Evolutionary conservation across 768 basidiomycete genomes (phyloP), one percentile per base, ranked within the genome.

Genomic region (Cytidiella melzeri): DNA sequence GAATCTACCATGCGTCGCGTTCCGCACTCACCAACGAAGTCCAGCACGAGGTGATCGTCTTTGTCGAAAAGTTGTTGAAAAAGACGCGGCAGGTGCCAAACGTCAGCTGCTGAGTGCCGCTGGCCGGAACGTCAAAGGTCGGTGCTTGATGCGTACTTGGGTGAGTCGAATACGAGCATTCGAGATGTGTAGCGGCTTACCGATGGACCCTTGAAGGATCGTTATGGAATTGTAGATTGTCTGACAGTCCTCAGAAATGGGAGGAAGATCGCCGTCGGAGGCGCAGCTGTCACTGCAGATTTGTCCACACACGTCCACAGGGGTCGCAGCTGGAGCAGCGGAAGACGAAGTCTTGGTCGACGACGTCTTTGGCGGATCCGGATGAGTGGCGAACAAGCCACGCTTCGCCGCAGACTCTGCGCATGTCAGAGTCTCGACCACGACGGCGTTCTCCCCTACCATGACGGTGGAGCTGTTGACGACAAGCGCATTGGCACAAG

Each of bases 271-370:
- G 9, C 47, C 47, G 24, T 41, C 20, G 47, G 40, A 27, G 15
- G 39, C 47, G 24, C 47, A 48, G 26, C 23, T 30, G 47, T 48
- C 30, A 21, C 39, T 34, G 56, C 59, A 60, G 37, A 61, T 48
- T 10, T 45, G 50, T 37, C 30, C 45, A 50, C 60, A 59, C 11
- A 57, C 54, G 43, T 56, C 55, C 1, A 41, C 54, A 7, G 38
- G 41, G 1, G 51, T 50, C n/a, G 27, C 34, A n/a, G 45, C 50
- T 27, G 37, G 40, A 12, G 41, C 39, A 34, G 25, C n/a, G 4
- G 47, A 48, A 11, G 3, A 20, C 21, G 34, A 47, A 27, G 37
- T 40, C 21, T 12, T 24, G n/a, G 18, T 41, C 26, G 38, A 28
- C 3, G 7, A 18, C 25, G 26, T n/a, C 3, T 3, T 38, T 18